Percentiles rank a stretch among this genome's conserved stretches.
phyloP scores from a whole-genome alignment of 345 rosid species.

The Eucalyptus erythrocorys region DNA sequence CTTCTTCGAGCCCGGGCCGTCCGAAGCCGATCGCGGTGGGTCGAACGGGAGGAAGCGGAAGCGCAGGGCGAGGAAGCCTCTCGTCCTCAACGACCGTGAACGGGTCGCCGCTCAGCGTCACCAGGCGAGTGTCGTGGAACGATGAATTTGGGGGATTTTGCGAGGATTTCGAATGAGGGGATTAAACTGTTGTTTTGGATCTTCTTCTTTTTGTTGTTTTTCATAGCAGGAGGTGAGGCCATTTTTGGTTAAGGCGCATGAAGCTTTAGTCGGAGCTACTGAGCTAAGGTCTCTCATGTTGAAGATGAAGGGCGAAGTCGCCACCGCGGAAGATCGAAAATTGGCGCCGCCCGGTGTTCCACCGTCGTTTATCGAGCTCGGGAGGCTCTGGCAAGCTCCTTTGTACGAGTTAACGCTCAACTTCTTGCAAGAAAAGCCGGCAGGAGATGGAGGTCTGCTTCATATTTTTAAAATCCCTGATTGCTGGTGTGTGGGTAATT shows the following conservation, averaged over 20 bases:
- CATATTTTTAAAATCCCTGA: background rate
- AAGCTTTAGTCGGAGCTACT: slow-evolving; percentile 19
- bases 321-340: slow-evolving; percentile 3
- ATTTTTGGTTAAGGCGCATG: slow-evolving; percentile 33
- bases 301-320: slow-evolving; percentile 16
- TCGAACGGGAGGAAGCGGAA: slow-evolving; percentile 40
- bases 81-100: slow-evolving; percentile 45
- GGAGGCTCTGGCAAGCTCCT: slow-evolving; percentile 75
- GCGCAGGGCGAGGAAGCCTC: slow-evolving; percentile 26
- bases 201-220: background rate
- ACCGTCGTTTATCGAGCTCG: slow-evolving; percentile 50
- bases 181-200: background rate
- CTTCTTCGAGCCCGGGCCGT: slow-evolving; percentile 29
- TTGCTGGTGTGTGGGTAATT: background rate
- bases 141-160: background rate
- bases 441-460: slow-evolving; percentile 14
- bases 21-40: background rate
- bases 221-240: slow-evolving; percentile 41
- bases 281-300: slow-evolving; percentile 34
- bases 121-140: slow-evolving; percentile 21
- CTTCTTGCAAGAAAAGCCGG: slow-evolving; percentile 1
- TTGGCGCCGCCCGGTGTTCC: background rate
- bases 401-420: slow-evolving; percentile 48
- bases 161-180: background rate
- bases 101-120: slow-evolving; percentile 53